These are phyloP conservation scores for Isabelozyma rhagii DNA, from an alignment of 805 yeast species.

Conservation along the genomic window DNA sequence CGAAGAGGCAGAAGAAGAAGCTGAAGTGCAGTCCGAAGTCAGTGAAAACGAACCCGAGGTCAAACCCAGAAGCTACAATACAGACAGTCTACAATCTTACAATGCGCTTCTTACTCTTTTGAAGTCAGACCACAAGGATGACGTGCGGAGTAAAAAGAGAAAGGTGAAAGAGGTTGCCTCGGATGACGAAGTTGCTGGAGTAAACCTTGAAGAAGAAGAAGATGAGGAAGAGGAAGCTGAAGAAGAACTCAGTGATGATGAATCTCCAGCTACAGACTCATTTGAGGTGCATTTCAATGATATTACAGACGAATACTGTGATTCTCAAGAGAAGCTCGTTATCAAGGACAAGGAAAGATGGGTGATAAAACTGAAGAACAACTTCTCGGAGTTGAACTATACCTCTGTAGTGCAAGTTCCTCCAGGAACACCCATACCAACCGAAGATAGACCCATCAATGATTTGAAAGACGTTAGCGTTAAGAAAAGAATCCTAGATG, in stretches of 20 bases:
- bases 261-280: constrained; percentile 54
- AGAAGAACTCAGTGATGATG: constrained; percentile 23
- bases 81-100: constrained; percentile 48
- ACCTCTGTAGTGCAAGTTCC: constrained; percentile 29
- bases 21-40: background rate
- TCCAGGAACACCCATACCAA: constrained; percentile 16
- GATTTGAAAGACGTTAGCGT: constrained; percentile 19
- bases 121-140: constrained; percentile 42
- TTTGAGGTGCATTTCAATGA: constrained; percentile 73
- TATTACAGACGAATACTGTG: constrained; percentile 36
- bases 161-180: constrained; percentile 16
- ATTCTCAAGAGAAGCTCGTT: constrained; percentile 18
- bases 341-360: constrained; percentile 21
- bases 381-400: constrained; percentile 20
- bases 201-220: constrained; percentile 20
- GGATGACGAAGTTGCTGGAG: constrained; percentile 32
- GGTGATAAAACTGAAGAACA: constrained; percentile 17
- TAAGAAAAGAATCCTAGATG: constrained; percentile 25
- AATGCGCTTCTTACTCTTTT: constrained; percentile 65
- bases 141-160: constrained; percentile 5
- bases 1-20: constrained; percentile 4
- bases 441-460: constrained; percentile 3
- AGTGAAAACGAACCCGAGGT: constrained; percentile 12
- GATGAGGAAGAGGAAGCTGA: constrained; percentile 22
- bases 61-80: constrained; percentile 13